These are phyloP conservation scores for Aspergillus sergii DNA, from an alignment of 2,329 filamentous ascomycete species.

Conservation along the genomic window DNA sequence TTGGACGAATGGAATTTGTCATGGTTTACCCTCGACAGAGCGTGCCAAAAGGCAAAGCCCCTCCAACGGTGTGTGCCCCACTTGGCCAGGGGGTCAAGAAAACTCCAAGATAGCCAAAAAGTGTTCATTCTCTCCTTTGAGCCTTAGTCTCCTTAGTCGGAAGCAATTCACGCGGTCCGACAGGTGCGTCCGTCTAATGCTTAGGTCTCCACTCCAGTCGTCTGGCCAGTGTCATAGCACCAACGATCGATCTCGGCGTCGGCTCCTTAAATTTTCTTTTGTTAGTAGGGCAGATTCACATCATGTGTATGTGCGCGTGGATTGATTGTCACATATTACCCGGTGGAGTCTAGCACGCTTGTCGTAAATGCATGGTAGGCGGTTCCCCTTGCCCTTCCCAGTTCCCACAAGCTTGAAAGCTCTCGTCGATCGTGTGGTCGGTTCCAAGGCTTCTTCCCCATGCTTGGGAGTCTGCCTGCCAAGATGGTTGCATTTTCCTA, in stretches of 20 bases:
- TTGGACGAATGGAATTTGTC: constrained; percentile 9
- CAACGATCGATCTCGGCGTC: constrained; percentile 6
- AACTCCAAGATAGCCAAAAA: not conserved
- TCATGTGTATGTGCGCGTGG: not conserved
- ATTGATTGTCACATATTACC: not conserved
- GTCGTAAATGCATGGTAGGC: not conserved
- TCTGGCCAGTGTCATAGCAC: constrained; percentile 7
- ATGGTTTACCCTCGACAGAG: not conserved
- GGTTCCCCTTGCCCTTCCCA: not conserved
- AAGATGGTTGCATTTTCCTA: not conserved
- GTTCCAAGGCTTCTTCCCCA: constrained; percentile 2
- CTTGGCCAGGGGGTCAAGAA: constrained; percentile 2
- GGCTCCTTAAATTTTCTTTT: constrained; percentile 8
- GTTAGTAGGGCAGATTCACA: not conserved
- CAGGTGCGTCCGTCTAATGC: constrained; percentile 4
- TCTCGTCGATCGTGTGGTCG: not conserved
- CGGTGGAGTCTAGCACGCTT: not conserved
- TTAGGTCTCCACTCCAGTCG: not conserved
- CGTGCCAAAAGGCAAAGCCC: constrained; percentile 1
- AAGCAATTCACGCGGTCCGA: constrained; percentile 1
- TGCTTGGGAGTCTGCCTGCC: constrained; percentile 6
- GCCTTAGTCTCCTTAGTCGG: not conserved
- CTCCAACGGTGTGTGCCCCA: constrained; percentile 9
- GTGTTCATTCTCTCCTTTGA: not conserved
- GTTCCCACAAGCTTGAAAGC: not conserved